Conservation (phyloP, 169 alveolate species). For the Cryptosporidium andersoni region DNA sequence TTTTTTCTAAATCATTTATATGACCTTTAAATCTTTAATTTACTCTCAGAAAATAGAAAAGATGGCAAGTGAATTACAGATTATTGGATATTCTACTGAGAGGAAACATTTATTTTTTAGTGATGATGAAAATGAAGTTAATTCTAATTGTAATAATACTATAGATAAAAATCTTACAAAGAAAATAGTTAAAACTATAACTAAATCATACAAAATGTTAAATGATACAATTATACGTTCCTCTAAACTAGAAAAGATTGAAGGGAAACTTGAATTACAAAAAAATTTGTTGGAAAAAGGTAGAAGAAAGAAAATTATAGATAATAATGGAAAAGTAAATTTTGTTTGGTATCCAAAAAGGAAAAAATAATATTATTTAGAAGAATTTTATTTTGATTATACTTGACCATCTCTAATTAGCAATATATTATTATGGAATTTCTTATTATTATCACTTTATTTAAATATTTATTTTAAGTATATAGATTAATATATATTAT, state of each 20-base stretch:
- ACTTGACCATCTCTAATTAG: not conserved
- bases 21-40: not conserved
- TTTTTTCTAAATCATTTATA: not conserved
- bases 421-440: not conserved
- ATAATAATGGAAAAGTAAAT: conserved; percentile 18
- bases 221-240: conserved; percentile 45
- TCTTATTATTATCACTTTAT: not conserved
- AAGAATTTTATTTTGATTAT: no score
- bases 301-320: conserved; percentile 28
- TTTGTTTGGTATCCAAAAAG: conserved; percentile 60
- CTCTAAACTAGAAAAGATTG: conserved; percentile 9
- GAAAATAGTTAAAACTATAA: conserved; percentile 9
- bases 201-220: conserved; percentile 38
- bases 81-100: conserved; percentile 31
- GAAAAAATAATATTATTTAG: conserved; percentile 11
- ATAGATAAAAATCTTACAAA: not conserved
- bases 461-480: not conserved
- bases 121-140: conserved; percentile 10
- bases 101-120: conserved; percentile 40
- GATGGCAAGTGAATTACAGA: conserved; percentile 26
- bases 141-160: not conserved
- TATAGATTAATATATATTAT: no score
- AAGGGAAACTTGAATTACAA: conserved; percentile 32
- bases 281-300: conserved; percentile 28
- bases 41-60: conserved; percentile 52